Evolutionary conservation across 352 stramenopile genomes (phyloP), one percentile per base, ranked within the genome.

Genomic region (Globisporangium parvum): DNA sequence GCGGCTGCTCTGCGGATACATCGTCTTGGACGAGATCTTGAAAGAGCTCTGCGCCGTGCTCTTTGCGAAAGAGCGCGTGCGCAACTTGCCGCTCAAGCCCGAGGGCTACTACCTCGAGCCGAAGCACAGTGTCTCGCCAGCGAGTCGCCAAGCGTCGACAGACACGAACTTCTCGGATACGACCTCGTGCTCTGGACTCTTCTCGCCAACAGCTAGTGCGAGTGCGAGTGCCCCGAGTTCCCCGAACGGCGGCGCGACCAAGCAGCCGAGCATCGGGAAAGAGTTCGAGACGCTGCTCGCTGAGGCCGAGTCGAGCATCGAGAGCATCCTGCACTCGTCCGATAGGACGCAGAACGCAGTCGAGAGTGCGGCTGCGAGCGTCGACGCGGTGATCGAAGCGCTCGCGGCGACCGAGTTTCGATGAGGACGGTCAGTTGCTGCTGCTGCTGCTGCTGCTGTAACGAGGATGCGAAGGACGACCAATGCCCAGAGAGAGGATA

Each of bases 41-140:
- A 93, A 93, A 60, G 85, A 95, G 60, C 69, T 95, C 2, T 91
- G 84, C 49, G 90, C 82, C 11, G 70, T 89, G 54, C 63, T 93
- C 2, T 91, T 93, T 51, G 80, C 82, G 1, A 80, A 78, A 24
- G 82, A 92, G 37, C 79, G 79, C 21, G 75, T 91, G 24, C 75
- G 77, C 40, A 85, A 66, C 20, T 62, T 95, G 37, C 85, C 85
- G 8, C 65, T 93, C 31, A 88, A 90, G 55, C 82, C 85, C 1
- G 85, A 93, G 53, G 85, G 83, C 3, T 91, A 85, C 62, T 95
- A 93, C 68, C 69, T 93, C 35, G 77, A 87, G 58, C 72, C 80
- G 0, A 91, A 88, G 57, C 74, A 75, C 40, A 59, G 53, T 26
- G 56, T 55, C 51, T 67, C 62, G 11, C n/a, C 71, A 5, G 68